Percentiles rank a stretch among this genome's conserved stretches.
Conservation (phyloP, 345 rosid genomes). For the Salix purpurea region DNA sequence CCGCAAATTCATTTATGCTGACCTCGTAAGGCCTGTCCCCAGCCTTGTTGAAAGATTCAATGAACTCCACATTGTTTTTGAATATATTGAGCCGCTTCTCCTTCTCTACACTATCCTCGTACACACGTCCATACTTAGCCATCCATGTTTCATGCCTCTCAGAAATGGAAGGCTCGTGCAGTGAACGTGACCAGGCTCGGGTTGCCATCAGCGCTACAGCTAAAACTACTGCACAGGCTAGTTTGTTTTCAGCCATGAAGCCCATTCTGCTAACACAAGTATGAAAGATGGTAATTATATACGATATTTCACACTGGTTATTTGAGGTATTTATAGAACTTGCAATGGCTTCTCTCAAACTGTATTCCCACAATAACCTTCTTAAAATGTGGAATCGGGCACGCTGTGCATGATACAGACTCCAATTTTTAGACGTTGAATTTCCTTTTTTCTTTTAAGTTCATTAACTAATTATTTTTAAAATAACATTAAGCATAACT, state of each 20-base stretch:
- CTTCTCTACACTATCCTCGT: slow-evolving; percentile 29
- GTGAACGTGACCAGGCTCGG: slow-evolving; percentile 18
- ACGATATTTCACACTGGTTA: no score
- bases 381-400: not conserved
- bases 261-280: not conserved
- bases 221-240: not conserved
- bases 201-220: slow-evolving; percentile 15
- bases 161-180: slow-evolving; percentile 18
- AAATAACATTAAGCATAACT: no score
- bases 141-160: slow-evolving; percentile 36
- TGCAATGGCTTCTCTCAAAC: not conserved
- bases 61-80: slow-evolving; percentile 37
- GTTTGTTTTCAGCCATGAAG: not conserved
- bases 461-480: no score
- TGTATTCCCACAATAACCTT: not conserved
- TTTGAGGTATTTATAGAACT: slow-evolving; percentile 4
- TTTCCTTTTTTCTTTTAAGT: no score
- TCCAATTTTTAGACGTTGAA: not conserved
- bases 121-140: slow-evolving; percentile 28
- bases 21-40: slow-evolving; percentile 22
- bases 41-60: slow-evolving; percentile 34
- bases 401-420: not conserved
- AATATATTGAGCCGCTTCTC: slow-evolving; percentile 32
- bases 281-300: no score
- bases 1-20: slow-evolving; percentile 47